Evolutionary conservation across 2,329 filamentous ascomycete species (phyloP).

Genomic region (Zasmidium citrigriseum): DNA sequence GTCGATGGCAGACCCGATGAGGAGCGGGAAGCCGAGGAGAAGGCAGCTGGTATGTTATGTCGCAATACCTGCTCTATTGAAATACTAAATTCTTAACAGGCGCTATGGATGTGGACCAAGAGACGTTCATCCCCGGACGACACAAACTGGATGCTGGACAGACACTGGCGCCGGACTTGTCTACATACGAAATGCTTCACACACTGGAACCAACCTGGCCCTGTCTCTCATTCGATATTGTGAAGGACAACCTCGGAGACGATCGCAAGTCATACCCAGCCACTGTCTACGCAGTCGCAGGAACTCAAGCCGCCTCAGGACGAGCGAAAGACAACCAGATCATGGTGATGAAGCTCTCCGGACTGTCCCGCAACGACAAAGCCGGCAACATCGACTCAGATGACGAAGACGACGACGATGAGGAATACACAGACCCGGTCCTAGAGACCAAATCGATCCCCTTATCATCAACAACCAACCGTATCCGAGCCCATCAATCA

Average conservation of each 20-base stretch:
- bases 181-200: conserved; percentile 98
- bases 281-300: conserved; percentile 91
- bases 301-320: conserved; percentile 81
- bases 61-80: background rate
- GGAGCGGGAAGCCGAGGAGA: conserved; percentile 88
- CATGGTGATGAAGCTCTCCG: conserved; percentile 94
- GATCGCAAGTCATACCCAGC: conserved; percentile 91
- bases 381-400: conserved; percentile 67
- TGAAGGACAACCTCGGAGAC: conserved; percentile 83
- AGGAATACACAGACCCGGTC: conserved; percentile 78
- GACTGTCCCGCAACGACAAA: conserved; percentile 82
- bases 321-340: conserved; percentile 85
- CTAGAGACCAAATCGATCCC: conserved; percentile 91
- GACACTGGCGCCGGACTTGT: conserved; percentile 84
- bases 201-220: conserved; percentile 93
- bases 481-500: conserved; percentile 83
- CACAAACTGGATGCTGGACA: conserved; percentile 89
- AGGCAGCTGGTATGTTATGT: conserved; percentile 56
- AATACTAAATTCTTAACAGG: conserved; percentile 31
- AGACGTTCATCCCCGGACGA: conserved; percentile 93
- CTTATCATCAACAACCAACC: conserved; percentile 84
- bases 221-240: conserved; percentile 91
- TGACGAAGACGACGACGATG: conserved; percentile 71
- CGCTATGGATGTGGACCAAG: conserved; percentile 90
- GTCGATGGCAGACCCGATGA: conserved; percentile 91